Evolutionary conservation across 116 monocot species (phyloP).

Genomic region (Papilionanthe hybrid): DNA sequence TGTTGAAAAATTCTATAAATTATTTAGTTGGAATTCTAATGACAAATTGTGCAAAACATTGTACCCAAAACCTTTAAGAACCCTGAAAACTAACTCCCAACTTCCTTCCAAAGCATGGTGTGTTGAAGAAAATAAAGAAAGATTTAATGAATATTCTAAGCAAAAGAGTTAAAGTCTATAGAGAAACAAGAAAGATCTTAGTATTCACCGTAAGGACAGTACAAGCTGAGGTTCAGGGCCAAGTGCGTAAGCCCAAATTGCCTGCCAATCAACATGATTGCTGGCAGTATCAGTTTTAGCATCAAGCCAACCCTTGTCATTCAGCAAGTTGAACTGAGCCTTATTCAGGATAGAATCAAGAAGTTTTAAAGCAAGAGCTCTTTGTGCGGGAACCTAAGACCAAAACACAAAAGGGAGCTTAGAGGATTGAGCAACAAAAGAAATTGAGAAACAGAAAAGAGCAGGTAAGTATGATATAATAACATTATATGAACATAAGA

Average conservation of each 20-base stretch:
- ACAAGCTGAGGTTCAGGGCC: constrained; percentile 89
- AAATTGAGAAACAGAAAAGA: background rate
- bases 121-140: background rate
- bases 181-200: constrained; percentile 1
- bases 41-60: background rate
- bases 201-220: constrained; percentile 68
- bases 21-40: background rate
- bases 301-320: constrained; percentile 21
- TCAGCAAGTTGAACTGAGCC: constrained; percentile 51
- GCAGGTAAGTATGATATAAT: background rate
- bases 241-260: constrained; percentile 91
- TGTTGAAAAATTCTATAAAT: background rate
- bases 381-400: constrained; percentile 80
- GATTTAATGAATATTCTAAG: background rate
- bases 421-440: background rate
- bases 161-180: constrained; percentile 1
- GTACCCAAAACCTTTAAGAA: background rate
- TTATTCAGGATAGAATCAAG: constrained; percentile 65
- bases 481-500: background rate
- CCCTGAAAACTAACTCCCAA: background rate
- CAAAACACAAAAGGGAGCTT: background rate
- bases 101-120: background rate
- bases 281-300: constrained; percentile 8
- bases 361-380: constrained; percentile 73
- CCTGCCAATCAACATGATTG: constrained; percentile 73